phyloP scores from a whole-genome alignment of 1,139 yeast genomes.

The Yamadazyma blattariae region DNA sequence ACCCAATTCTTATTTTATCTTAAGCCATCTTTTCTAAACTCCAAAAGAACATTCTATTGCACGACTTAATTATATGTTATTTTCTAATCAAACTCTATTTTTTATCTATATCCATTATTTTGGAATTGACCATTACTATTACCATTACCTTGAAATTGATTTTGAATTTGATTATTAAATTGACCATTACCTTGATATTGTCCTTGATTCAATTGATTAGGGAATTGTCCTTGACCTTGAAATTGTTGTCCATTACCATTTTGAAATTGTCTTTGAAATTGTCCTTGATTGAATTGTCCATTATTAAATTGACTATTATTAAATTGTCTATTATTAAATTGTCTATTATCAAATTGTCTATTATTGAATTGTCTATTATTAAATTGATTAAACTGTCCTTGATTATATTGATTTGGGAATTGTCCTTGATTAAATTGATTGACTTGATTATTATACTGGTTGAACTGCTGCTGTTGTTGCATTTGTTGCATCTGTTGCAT shows the following conservation, averaged over 20 bases:
- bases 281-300: slow-evolving; percentile 14
- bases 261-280: slow-evolving; percentile 7
- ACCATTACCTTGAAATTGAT: too few relatives aligned
- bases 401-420: slow-evolving; percentile 6
- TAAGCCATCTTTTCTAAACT: too few relatives aligned
- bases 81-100: too few relatives aligned
- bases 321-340: background rate
- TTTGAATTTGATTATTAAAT: too few relatives aligned
- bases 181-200: slow-evolving; percentile 5
- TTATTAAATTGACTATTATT: slow-evolving; percentile 5
- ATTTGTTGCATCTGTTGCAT: slow-evolving; percentile 14
- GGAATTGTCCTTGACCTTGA: slow-evolving; percentile 11
- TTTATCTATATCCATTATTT: slow-evolving; percentile 17
- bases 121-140: too few relatives aligned
- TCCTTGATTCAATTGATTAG: slow-evolving; percentile 14
- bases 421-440: slow-evolving; percentile 13
- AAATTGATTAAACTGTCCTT: background rate
- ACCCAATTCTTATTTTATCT: too few relatives aligned
- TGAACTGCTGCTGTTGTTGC: slow-evolving; percentile 1
- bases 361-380: slow-evolving; percentile 8
- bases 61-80: too few relatives aligned
- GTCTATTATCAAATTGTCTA: slow-evolving; percentile 7
- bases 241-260: background rate
- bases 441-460: slow-evolving; percentile 7
- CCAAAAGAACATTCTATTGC: too few relatives aligned